Conservation (phyloP, 2,329 filamentous ascomycete genomes). For the Cladosporium phlei region DNA sequence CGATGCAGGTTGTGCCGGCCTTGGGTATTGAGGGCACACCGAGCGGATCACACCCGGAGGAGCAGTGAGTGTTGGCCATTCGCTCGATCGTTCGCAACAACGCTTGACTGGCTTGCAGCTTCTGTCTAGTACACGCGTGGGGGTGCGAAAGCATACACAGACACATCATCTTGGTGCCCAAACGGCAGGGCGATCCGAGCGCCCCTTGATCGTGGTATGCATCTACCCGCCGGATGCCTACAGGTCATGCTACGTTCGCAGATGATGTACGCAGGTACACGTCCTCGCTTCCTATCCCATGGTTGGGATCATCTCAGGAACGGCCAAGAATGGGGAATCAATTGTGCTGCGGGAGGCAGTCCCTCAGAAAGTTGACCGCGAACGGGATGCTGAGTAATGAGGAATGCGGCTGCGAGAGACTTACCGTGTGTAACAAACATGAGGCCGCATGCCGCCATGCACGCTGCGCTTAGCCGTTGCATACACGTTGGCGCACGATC, state of each 20-base stretch:
- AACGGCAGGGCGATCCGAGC: conserved; percentile 19
- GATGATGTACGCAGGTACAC: conserved; percentile 28
- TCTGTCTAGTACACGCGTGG: neutral
- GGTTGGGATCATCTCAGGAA: conserved; percentile 9
- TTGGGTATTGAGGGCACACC: conserved; percentile 1
- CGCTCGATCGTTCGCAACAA: conserved; percentile 6
- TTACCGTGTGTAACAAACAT: conserved; percentile 14
- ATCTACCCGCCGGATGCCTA: conserved; percentile 26
- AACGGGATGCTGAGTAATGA: conserved; percentile 11
- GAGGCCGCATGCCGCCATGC: conserved; percentile 7
- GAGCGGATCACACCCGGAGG: conserved; percentile 1
- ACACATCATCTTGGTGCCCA: conserved; percentile 16
- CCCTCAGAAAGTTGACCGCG: conserved; percentile 18
- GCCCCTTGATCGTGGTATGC: conserved; percentile 23
- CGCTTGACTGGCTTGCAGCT: conserved; percentile 6
- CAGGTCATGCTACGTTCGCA: conserved; percentile 32
- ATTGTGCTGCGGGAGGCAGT: conserved; percentile 18
- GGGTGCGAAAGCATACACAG: neutral
- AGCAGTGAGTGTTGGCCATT: neutral
- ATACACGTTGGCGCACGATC: conserved; percentile 17
- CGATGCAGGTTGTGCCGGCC: conserved; percentile 12
- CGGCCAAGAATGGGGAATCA: conserved; percentile 10
- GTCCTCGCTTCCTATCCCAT: conserved; percentile 16
- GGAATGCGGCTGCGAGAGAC: conserved; percentile 23
- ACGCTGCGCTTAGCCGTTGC: conserved; percentile 14